Percentiles rank a stretch among this genome's conserved stretches.
phyloP scores from a whole-genome alignment of 257 asterid genomes.

The Euphrasia confusa region DNA sequence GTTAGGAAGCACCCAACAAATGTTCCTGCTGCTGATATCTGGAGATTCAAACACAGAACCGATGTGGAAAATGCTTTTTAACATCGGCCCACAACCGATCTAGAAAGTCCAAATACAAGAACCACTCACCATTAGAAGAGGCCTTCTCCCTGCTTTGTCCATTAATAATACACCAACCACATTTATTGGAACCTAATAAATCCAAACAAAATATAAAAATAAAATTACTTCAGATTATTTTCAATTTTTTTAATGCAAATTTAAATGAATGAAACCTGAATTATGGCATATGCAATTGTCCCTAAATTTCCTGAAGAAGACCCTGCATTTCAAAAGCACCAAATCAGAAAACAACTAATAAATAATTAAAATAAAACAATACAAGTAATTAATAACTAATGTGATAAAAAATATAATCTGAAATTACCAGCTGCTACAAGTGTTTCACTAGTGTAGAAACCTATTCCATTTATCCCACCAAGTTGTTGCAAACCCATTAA shows the following conservation, averaged over 20 bases:
- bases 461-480: constrained; percentile 72
- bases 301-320: constrained; percentile 63
- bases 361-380: too few species aligned
- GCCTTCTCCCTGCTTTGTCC: constrained; percentile 80
- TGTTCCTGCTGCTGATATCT: constrained; percentile 78
- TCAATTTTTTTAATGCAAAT: neutral
- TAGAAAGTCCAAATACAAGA: neutral
- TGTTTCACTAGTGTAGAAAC: constrained; percentile 73
- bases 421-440: constrained; percentile 64
- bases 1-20: constrained; percentile 66
- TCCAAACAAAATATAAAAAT: too few species aligned
- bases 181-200: constrained; percentile 58
- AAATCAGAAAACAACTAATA: neutral
- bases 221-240: neutral
- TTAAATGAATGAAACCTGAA: constrained; percentile 47
- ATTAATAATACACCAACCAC: constrained; percentile 63
- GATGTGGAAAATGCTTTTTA: neutral
- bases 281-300: constrained; percentile 62
- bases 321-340: constrained; percentile 28
- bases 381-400: too few species aligned
- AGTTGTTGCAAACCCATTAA: constrained; percentile 76
- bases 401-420: too few species aligned
- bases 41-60: constrained; percentile 13
- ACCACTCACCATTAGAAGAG: constrained; percentile 57
- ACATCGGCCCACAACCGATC: too few species aligned